Evolutionary conservation across 495 filamentous ascomycete species (phyloP).

Genomic region (Penicillium roqueforti): DNA sequence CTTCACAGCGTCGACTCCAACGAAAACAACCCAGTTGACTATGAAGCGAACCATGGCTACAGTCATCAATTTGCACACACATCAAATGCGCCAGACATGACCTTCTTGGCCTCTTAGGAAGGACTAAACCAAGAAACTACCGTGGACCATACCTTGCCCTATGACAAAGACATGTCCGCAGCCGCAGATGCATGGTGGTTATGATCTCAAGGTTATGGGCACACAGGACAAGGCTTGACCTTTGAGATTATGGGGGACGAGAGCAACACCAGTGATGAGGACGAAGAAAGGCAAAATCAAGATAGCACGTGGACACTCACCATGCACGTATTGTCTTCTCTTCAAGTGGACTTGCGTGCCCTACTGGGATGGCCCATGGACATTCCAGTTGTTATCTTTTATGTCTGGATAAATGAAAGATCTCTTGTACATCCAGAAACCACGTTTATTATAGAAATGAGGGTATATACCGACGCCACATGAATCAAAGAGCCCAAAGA

Average conservation of each 20-base stretch:
- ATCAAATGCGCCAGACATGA: neutral
- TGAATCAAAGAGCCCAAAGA: constrained; percentile 3
- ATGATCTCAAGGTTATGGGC: neutral
- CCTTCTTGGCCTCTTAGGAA: neutral
- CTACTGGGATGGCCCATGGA: neutral
- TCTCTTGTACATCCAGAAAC: neutral
- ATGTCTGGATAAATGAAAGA: neutral
- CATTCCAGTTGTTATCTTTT: neutral
- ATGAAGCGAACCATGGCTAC: neutral
- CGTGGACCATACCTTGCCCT: neutral
- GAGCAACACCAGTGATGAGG: too few relatives aligned
- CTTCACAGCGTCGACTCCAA: neutral
- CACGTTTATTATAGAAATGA: constrained; percentile 5
- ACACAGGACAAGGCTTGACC: too few relatives aligned
- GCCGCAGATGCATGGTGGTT: neutral
- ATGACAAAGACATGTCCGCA: neutral
- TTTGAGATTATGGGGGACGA: too few relatives aligned
- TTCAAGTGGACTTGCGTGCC: neutral
- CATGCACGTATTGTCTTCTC: neutral
- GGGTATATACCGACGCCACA: constrained; percentile 12
- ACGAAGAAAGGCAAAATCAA: too few relatives aligned
- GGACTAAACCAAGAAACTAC: neutral
- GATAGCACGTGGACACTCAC: neutral
- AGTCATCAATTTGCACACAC: neutral
- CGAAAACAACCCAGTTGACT: neutral